Base-by-base conservation (phyloP, 1,139 yeast genomes). In the Saccharomycopsis hybrid region DNA sequence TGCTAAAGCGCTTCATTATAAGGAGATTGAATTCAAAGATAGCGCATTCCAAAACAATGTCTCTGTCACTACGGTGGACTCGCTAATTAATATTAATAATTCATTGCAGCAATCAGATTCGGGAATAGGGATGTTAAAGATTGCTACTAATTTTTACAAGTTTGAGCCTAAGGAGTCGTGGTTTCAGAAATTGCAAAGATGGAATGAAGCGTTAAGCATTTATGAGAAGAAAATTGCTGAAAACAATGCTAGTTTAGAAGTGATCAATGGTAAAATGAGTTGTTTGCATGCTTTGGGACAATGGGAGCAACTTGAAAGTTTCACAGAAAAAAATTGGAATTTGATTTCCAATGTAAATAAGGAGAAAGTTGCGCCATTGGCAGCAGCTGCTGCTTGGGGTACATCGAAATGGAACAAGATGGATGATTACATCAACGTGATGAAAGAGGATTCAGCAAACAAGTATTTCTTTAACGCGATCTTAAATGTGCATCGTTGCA, bases 301-400 rank as follows among this genome's bases (percentile, higher is more conserved):
- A 67, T 94, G 98, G 98, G 97, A 90, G 57, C 87, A 85, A 59
- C 71, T 94, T 31, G 84, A 95, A 8, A 86, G 84, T 55, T 71
- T 92, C 51, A 96, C 97, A 0, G 85, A 81, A 58, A 84, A 82
- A 44, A 87, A 86, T 62, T 94, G 98, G 98, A 73, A 33, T 71
- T 31, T 73, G 73, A 43, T 78, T 95, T 1, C 71, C 85, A 2
- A 75, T 80, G 45, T 96, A 87, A 30, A 80, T 80, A 46, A 78
- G 82, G 59, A 72, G 96, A 54, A 79, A n/a, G 90, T 94, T 57
- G 97, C 98, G 1, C 98, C 98, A 1, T 70, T 94, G 50, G 98
- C 98, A 0, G 98, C 97, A 0, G 97, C 97, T 2, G 97, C 98
- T 0, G 88, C 97, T 0, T 92, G 98, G 98, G 97, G 97, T n/a